Conservation (phyloP, 2,329 filamentous ascomycete genomes). For the Cladophialophora yegresii region DNA sequence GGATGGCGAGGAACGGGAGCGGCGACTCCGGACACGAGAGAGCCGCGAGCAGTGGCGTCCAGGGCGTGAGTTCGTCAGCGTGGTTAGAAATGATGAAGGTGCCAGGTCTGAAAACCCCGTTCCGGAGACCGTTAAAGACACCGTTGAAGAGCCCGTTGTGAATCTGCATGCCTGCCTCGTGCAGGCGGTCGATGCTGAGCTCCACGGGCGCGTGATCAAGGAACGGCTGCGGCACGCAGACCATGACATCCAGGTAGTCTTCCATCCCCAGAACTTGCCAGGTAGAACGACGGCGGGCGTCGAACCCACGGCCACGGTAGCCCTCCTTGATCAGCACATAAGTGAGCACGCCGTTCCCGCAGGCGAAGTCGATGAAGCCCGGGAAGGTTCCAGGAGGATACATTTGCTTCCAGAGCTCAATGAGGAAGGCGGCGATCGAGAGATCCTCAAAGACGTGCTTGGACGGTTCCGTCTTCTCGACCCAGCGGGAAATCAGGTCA, state of each 20-base stretch:
- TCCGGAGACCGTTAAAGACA: constrained; percentile 35
- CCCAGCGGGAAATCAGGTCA: constrained; percentile 72
- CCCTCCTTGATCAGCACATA: constrained; percentile 79
- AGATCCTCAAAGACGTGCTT: constrained; percentile 98
- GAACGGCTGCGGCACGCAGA: constrained; percentile 61
- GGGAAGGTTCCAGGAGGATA: constrained; percentile 68
- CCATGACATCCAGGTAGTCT: constrained; percentile 55
- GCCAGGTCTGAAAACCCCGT: constrained; percentile 67
- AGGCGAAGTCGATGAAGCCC: constrained; percentile 94
- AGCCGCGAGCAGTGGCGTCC: constrained; percentile 86
- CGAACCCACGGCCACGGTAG: constrained; percentile 85
- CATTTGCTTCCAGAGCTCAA: constrained; percentile 87
- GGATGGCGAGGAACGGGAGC: constrained; percentile 86
- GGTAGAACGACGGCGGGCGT: constrained; percentile 80
- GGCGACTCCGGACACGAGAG: constrained; percentile 57
- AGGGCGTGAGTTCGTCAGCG: constrained; percentile 91
- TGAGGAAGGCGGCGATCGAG: constrained; percentile 84
- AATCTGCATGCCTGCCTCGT: not conserved
- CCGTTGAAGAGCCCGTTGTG: constrained; percentile 15
- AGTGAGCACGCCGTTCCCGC: constrained; percentile 88
- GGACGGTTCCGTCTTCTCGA: constrained; percentile 78
- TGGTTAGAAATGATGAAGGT: constrained; percentile 98
- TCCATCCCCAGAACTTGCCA: constrained; percentile 69
- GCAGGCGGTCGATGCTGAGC: not conserved
- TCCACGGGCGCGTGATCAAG: constrained; percentile 34